These are phyloP conservation scores for Neonectria magnoliae DNA, from an alignment of 2,329 filamentous ascomycete genomes.

Conservation along the genomic window DNA sequence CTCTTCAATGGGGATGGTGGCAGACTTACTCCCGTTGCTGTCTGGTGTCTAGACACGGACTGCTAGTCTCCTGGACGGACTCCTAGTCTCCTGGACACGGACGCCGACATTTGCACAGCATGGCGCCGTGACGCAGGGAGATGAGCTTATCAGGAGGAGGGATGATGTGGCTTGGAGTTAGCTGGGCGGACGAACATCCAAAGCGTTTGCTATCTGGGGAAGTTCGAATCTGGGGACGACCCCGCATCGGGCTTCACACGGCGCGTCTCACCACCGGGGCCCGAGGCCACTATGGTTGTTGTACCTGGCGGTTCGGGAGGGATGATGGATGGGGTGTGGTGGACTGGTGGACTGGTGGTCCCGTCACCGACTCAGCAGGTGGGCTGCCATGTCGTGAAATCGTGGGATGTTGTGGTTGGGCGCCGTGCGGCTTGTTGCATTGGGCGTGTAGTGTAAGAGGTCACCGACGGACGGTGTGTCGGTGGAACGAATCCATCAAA, in stretches of 20 bases:
- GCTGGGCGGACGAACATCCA: conserved; percentile 1
- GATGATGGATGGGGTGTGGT: neutral
- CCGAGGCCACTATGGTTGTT: neutral
- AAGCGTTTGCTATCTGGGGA: conserved; percentile 16
- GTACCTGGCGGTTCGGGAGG: conserved; percentile 8
- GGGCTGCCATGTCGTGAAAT: neutral
- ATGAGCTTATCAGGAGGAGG: conserved; percentile 17
- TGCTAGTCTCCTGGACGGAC: neutral
- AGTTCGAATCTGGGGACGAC: conserved; percentile 21
- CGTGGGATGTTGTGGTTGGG: conserved; percentile 6
- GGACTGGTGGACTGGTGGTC: neutral
- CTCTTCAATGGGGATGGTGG: neutral
- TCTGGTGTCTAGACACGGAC: neutral
- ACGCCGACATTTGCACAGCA: neutral
- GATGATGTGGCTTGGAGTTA: conserved; percentile 12
- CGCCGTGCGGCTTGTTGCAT: neutral
- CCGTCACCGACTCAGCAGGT: neutral
- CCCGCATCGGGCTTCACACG: conserved; percentile 17
- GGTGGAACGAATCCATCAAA: conserved; percentile 5
- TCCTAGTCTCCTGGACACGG: neutral
- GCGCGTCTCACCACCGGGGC: conserved; percentile 11
- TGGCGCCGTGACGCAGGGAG: neutral
- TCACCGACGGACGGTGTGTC: conserved; percentile 1
- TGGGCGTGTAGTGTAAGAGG: neutral
- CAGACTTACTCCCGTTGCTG: conserved; percentile 1